Base-by-base conservation (phyloP, 495 filamentous ascomycete genomes). In the Hypoxylon fragiforme region DNA sequence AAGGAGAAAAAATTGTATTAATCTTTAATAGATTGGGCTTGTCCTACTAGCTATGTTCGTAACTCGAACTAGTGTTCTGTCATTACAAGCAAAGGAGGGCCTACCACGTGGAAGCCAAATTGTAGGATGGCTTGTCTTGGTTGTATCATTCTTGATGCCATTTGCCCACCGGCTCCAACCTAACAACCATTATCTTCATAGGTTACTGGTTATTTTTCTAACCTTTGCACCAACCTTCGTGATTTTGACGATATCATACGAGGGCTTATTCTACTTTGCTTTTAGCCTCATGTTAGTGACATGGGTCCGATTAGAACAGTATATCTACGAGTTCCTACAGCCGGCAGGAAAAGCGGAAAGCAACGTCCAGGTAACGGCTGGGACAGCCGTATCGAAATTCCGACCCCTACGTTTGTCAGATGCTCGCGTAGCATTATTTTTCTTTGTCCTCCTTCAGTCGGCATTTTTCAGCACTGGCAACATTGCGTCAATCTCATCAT, bases 381-480 rank as follows among this genome's bases (percentile, higher is more conserved):
- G 57, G 15, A 31, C 37, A 11, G 19, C 36, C 13, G 37, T 21
- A 16, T 60, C 57, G 49, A 70, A 73, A 35, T 91, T 88, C 74
- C 89, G 92, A 19, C 69, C 85, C 1, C 79, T 97, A 19, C 85
- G 80, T 18, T 80, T 97, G 26, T 79, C 86, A 24, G 92, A 97
- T 70, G 83, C 85, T 20, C 89, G 95, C 34, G 85, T 94, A 24
- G 85, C 91, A 7, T 79, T 97, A 14, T 97, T 97, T 80, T 97
- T 97, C 81, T 85, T 97, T 64, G 90, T 88, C 64, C 81, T 99
- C 9, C 80, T 99, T 12, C 92, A 97, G 70, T 88, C 91, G 16
- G 95, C 88, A 28, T 99, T 99, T 77, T 99, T 99, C 80, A 87
- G 86, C 73, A 96, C 92, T 1, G 95, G 95, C 55, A 99, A 99